Evolutionary conservation across 2,329 filamentous ascomycete species (phyloP), one percentile per base, ranked within the genome.

Genomic region (Colletotrichum zoysiae): DNA sequence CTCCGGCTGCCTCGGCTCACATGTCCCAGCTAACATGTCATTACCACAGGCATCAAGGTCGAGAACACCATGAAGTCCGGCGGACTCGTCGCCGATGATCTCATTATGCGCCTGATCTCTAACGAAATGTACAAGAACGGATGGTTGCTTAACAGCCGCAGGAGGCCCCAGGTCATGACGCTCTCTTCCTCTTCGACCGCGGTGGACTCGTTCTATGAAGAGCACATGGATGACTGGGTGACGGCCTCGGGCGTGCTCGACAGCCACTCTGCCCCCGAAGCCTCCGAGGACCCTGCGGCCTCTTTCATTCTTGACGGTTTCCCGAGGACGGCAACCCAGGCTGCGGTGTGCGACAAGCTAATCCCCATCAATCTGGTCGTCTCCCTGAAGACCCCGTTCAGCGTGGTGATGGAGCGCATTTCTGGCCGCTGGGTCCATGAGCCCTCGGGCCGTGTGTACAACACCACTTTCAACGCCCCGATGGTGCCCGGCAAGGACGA

Each of bases 271-370:
- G 82, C 78, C 71, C 82, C 82, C 40, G 81, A 82, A 65, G 84
- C 86, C 57, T 90, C 91, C 60, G 88, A 96, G 53, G 88, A 92
- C 74, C 93, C 95, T 0, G 85, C 90, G 0, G 94, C 95, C 11
- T 97, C 95, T 0, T 98, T 98, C 81, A 93, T 99, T 74, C 92
- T 99, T 65, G 96, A 99, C 80, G 96, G 96, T 20, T 99, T 98
- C 82, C 96, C 96, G 2, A 92, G 96, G 75, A 99, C 94, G 8
- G 92, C 93, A 0, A 79, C 85, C 3, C 96, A 99, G 82, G 96
- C 95, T 38, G 81, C 84, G 53, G 91, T 91, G 69, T 88, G 98
- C 59, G 95, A 97, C 79, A 84, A 85, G 57, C 87, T 98, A 44
- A 89, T 98, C 42, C 95, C 95, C n/a, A 95, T 99, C 80, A 99